Evolutionary conservation across 306 rosid species (phyloP), one percentile per base, ranked within the genome.

Genomic region (Phaseolus lunatus): DNA sequence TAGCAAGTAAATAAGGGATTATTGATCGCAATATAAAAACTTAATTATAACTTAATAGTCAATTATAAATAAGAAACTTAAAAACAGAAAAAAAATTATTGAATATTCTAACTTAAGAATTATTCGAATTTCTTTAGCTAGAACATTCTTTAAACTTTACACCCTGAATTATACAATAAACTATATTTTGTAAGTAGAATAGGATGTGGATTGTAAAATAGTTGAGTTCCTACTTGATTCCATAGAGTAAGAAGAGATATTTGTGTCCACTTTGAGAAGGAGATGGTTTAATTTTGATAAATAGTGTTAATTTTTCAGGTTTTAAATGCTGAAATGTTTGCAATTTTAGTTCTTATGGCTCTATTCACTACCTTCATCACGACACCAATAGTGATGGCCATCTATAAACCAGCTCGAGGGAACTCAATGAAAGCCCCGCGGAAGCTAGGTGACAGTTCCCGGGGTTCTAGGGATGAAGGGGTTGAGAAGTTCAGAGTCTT

Each of bases 311-410:
- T n/a, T 3, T 37, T 39, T 39, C 85, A 94, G 97, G 98, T 94
- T 27, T 64, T 94, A 2, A 94, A 90, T 44, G 95, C 89, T 8
- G 98, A 94, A 83, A 83, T 86, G 41, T 92, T 94, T 47, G 90
- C 97, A n/a, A 88, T 94, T 24, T 77, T 94, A 57, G 97, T 94
- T 1, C 89, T 94, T 0, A 94, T 92, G 98, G 98, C 97, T 27
- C 82, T 94, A 4, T 88, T 92, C 75, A 92, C 97, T 0, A 94
- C 98, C 68, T 94, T 94, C 85, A 88, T 94, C 27, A 94, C 97
- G 56, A 90, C 96, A 9, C 97, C 96, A 12, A 11, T 84, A 1
- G 96, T 90, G 23, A 89, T 90, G 93, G 93, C 91, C 23, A 70
- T 94, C 6, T 88, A 92, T 75, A 90, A 87, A 67, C 92, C 96